Percentiles rank a stretch among this genome's conserved stretches.
phyloP scores from a whole-genome alignment of 1,139 yeast genomes.

The Candida gigantensis region DNA sequence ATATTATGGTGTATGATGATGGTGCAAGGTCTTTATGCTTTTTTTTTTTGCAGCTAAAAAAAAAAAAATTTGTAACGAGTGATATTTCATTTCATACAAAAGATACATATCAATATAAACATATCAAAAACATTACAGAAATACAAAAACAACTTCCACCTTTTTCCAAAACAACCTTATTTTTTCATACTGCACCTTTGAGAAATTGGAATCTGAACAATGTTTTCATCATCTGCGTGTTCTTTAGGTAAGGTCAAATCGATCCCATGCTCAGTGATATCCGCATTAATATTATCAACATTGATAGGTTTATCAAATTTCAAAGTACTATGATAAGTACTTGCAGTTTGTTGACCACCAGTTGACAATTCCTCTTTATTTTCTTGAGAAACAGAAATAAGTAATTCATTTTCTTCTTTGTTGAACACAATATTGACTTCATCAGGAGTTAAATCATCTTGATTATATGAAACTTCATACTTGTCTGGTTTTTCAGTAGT shows the following conservation, averaged over 20 bases:
- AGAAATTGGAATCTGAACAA: constrained; percentile 18
- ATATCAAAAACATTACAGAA: not conserved
- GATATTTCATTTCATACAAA: too few species aligned
- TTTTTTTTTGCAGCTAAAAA: constrained; percentile 7
- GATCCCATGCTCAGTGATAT: constrained; percentile 21
- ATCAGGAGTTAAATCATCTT: constrained; percentile 22
- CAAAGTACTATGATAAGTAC: constrained; percentile 23
- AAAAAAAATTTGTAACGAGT: too few species aligned
- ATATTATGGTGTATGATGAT: too few species aligned
- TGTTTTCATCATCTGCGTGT: constrained; percentile 22
- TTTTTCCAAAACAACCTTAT: not conserved
- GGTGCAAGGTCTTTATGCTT: not conserved
- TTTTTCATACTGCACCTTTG: constrained; percentile 1
- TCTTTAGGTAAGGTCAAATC: constrained; percentile 27
- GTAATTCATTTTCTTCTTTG: constrained; percentile 26
- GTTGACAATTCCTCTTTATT: too few species aligned
- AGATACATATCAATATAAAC: too few species aligned
- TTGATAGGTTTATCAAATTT: constrained; percentile 27
- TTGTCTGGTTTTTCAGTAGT: constrained; percentile 26
- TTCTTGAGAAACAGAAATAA: constrained; percentile 20
- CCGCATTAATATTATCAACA: constrained; percentile 24
- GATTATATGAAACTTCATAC: constrained; percentile 23
- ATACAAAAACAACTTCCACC: not conserved
- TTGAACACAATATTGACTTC: constrained; percentile 27
- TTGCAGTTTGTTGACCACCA: constrained; percentile 17